Percentiles rank a stretch among this genome's conserved stretches.
Conservation (phyloP, 208 protist species). For the Leishmania lainsoni region DNA sequence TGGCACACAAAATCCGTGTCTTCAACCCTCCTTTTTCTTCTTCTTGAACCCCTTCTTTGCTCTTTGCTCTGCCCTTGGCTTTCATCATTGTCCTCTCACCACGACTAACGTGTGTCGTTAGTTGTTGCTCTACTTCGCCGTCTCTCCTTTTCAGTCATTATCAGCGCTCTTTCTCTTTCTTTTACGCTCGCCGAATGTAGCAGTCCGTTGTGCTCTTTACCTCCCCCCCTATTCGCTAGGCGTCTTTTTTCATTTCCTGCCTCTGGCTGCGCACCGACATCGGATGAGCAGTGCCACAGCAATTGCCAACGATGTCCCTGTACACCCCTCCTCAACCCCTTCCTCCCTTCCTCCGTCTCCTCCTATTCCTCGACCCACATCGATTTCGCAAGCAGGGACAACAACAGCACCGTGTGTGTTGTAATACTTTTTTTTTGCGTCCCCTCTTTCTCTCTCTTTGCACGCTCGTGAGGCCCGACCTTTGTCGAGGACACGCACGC, state of each 20-base stretch:
- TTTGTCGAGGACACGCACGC: too few relatives aligned
- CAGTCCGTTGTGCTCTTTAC: background rate
- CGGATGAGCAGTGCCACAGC: background rate
- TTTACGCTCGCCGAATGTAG: background rate
- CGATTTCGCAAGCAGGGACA: too few relatives aligned
- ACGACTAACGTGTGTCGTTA: background rate
- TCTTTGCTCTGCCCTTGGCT: background rate
- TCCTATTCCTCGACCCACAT: background rate
- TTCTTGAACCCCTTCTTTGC: background rate
- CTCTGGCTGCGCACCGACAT: background rate
- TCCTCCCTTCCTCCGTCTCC: background rate
- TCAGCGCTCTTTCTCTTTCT: background rate
- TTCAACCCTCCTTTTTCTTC: background rate
- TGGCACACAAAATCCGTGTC: background rate
- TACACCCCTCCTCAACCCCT: background rate
- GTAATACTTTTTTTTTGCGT: too few relatives aligned
- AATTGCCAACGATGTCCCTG: background rate
- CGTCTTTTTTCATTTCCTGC: background rate
- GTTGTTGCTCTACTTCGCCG: background rate
- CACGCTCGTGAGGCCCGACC: too few relatives aligned
- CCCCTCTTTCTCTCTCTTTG: too few relatives aligned
- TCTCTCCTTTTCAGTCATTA: background rate
- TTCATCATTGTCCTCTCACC: background rate
- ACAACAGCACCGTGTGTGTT: too few relatives aligned
- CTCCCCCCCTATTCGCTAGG: background rate